Base-by-base conservation (phyloP, 345 rosid species). In the Camelina laxa region DNA sequence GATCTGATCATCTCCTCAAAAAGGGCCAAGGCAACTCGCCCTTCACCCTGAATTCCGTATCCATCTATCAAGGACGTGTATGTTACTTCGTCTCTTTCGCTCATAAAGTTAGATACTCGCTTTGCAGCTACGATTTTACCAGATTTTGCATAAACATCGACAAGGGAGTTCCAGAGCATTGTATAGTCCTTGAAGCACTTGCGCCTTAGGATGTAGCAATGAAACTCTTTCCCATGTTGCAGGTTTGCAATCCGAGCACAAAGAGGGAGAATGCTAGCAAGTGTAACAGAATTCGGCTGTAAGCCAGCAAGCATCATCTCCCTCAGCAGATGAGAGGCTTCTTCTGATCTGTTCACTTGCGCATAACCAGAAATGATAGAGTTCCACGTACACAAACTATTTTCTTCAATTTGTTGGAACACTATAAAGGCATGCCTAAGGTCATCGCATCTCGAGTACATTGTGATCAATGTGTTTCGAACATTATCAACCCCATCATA, bases 181-280 rank as follows among this genome's bases (percentile, higher is more conserved):
- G 86, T 82, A 64, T 73, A 70, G 62, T 86, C 84, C 47, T 70
- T 63, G 57, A 88, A 90, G 38, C 31, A 74, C 59, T 75, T 67
- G 35, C 77, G 87, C 73, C 85, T 87, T 44, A 80, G 55, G 79
- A 90, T 81, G 80, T 86, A 90, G 82, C 89, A 85, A 54, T 92
- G 96, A 39, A 92, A 88, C 82, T 92, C 97, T 79, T 78, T 92
- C n/a, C 97, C 96, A 59, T 87, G 96, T 64, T 86, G 93, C 48
- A 91, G 74, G 77, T 91, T 87, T 50, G 92, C 97, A 65, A 85
- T 79, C 27, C 92, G 81, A 64, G 96, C 90, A 81, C 96, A 91
- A 7, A 88, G 89, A 64, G 93, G 93, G 51, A 89, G 86, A 83
- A 89, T 77, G 69, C 91, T 84, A 7, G 93, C 96, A 66, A 89